Evolutionary conservation across 768 basidiomycete species (phyloP).

Genomic region (Roridomyces roridus): DNA sequence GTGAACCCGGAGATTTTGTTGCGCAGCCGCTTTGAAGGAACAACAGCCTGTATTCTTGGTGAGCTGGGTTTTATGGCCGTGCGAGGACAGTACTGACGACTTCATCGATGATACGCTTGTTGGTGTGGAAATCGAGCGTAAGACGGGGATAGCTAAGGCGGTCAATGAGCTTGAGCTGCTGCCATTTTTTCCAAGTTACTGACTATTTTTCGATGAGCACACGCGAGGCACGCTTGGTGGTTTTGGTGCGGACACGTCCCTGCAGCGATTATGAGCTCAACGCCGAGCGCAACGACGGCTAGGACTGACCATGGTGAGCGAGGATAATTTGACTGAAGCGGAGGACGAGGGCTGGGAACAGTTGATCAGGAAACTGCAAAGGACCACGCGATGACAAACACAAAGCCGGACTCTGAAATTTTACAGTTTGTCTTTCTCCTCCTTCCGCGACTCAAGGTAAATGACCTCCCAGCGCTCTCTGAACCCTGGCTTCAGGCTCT

Average conservation of each 20-base stretch:
- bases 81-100: conserved; percentile 62
- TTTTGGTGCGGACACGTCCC: conserved; percentile 99
- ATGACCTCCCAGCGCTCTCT: conserved; percentile 34
- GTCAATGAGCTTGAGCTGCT: conserved; percentile 1
- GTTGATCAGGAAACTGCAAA: not conserved
- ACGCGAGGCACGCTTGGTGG: conserved; percentile 98
- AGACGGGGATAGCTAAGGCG: conserved; percentile 93
- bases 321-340: conserved; percentile 11
- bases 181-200: conserved; percentile 36
- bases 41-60: conserved; percentile 65
- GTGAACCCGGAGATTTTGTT: conserved; percentile 99
- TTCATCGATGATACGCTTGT: conserved; percentile 99
- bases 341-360: not conserved
- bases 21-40: conserved; percentile 97
- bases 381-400: not conserved
- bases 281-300: not conserved
- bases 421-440: not conserved
- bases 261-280: conserved; percentile 37
- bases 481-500: conserved; percentile 25
- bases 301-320: conserved; percentile 26
- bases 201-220: conserved; percentile 99
- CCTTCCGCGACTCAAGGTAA: conserved; percentile 51
- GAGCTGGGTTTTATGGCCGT: not conserved
- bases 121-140: conserved; percentile 99
- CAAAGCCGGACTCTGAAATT: conserved; percentile 5